phyloP scores from a whole-genome alignment of 306 rosid genomes.

The Carpinus viminea region DNA sequence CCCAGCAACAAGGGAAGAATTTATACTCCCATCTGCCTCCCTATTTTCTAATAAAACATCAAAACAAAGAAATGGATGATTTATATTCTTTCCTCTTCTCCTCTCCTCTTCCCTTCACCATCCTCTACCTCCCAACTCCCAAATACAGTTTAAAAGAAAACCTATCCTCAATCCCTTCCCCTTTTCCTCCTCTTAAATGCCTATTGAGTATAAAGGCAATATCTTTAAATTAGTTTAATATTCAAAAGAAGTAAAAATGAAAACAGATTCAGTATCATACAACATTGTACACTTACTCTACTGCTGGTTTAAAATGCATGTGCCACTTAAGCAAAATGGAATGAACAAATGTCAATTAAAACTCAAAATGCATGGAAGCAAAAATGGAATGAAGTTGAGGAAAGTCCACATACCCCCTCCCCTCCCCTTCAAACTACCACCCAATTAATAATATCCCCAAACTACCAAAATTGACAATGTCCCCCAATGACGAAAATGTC shows the following conservation, averaged over 20 bases:
- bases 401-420: too few relatives aligned
- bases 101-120: neutral
- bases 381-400: constrained; percentile 10
- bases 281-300: neutral
- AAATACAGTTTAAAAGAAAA: neutral
- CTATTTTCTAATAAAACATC: neutral
- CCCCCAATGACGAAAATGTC: too few relatives aligned
- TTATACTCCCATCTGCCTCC: neutral
- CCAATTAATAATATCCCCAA: too few relatives aligned
- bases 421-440: too few relatives aligned
- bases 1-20: neutral
- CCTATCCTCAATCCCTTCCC: neutral
- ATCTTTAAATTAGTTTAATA: neutral
- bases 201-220: neutral
- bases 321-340: too few relatives aligned
- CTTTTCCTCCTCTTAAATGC: neutral
- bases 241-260: neutral
- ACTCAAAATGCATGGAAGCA: neutral
- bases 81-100: neutral
- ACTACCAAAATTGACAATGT: too few relatives aligned
- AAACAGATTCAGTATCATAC: neutral
- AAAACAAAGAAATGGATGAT: neutral
- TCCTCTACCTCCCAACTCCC: neutral
- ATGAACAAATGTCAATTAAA: neutral
- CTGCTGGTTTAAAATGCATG: neutral